Percentiles rank a stretch among this genome's conserved stretches.
Evolutionary conservation across 2,329 filamentous ascomycete species (phyloP).

Genomic region (Cylindrodendrum hubeiense): DNA sequence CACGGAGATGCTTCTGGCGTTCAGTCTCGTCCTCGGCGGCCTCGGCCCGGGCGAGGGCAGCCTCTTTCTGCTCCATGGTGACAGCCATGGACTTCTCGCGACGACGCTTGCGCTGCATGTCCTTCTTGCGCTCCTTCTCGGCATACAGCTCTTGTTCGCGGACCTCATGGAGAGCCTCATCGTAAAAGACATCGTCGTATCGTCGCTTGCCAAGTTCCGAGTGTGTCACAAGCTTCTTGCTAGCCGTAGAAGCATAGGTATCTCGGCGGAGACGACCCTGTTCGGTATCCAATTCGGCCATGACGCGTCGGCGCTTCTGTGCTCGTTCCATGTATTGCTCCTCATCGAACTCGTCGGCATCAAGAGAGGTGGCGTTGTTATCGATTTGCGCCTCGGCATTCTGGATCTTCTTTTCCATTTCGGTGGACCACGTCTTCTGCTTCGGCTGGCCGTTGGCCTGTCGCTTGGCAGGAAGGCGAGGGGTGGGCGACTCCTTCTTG

Average conservation of each 20-base stretch:
- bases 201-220: slow-evolving; percentile 79
- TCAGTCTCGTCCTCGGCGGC: slow-evolving; percentile 86
- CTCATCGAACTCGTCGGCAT: slow-evolving; percentile 58
- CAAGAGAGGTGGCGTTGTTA: slow-evolving; percentile 59
- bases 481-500: slow-evolving; percentile 60
- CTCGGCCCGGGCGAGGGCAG: slow-evolving; percentile 81
- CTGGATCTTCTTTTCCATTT: slow-evolving; percentile 59
- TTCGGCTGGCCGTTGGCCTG: slow-evolving; percentile 72
- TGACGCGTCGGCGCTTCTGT: slow-evolving; percentile 77
- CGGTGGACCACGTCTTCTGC: slow-evolving; percentile 73
- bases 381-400: slow-evolving; percentile 58
- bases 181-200: slow-evolving; percentile 82
- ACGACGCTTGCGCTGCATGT: slow-evolving; percentile 97
- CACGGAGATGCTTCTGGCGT: slow-evolving; percentile 82
- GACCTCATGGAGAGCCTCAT: slow-evolving; percentile 86
- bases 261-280: slow-evolving; percentile 73
- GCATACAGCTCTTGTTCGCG: slow-evolving; percentile 90
- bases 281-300: slow-evolving; percentile 71
- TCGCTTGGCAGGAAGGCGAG: slow-evolving; percentile 66
- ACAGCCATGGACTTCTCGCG: slow-evolving; percentile 96
- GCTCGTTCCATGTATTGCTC: slow-evolving; percentile 65
- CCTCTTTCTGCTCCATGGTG: slow-evolving; percentile 90
- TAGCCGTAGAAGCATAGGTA: slow-evolving; percentile 71
- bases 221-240: slow-evolving; percentile 75
- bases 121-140: slow-evolving; percentile 99